Conservation (phyloP, 352 stramenopile species). For the Globisporangium nunn region DNA sequence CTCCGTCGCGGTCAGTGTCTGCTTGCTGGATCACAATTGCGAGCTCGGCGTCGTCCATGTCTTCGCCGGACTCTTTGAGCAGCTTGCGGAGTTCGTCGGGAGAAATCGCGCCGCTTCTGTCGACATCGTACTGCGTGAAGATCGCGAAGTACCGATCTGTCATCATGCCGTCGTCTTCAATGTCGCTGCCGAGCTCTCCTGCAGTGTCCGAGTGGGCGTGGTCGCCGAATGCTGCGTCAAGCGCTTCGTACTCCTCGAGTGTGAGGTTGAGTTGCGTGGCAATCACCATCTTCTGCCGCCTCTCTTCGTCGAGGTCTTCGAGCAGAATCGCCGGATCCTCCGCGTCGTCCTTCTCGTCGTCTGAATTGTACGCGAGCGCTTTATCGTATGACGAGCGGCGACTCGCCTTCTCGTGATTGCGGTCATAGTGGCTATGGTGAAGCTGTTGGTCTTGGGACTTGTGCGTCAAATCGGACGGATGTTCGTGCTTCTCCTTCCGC, state of each 20-base stretch:
- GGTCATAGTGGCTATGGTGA: slow-evolving; percentile 2
- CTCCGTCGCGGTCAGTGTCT: slow-evolving; percentile 61
- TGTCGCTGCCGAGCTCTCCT: slow-evolving; percentile 5
- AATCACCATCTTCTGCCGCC: slow-evolving; percentile 35
- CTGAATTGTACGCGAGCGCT: slow-evolving; percentile 29
- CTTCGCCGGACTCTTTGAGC: slow-evolving; percentile 49
- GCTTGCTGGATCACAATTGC: slow-evolving; percentile 51
- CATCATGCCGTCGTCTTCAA: slow-evolving; percentile 10
- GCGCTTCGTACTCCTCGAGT: slow-evolving; percentile 58
- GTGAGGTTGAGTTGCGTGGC: slow-evolving; percentile 57
- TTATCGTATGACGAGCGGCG: slow-evolving; percentile 19
- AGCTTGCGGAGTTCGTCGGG: slow-evolving; percentile 54
- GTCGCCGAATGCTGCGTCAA: slow-evolving; percentile 44
- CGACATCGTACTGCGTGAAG: slow-evolving; percentile 73
- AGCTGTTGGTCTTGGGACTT: neutral
- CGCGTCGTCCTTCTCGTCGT: slow-evolving; percentile 11
- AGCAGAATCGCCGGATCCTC: slow-evolving; percentile 9
- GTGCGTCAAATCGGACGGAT: neutral
- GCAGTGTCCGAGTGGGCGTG: neutral
- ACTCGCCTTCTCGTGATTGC: neutral
- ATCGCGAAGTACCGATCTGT: slow-evolving; percentile 45
- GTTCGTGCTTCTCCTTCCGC: neutral
- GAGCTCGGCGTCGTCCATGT: slow-evolving; percentile 76
- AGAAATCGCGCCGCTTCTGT: slow-evolving; percentile 73
- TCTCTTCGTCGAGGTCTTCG: slow-evolving; percentile 47